These are phyloP conservation scores for Bipolaris zeicola DNA, from an alignment of 2,329 filamentous ascomycete species.

Conservation along the genomic window DNA sequence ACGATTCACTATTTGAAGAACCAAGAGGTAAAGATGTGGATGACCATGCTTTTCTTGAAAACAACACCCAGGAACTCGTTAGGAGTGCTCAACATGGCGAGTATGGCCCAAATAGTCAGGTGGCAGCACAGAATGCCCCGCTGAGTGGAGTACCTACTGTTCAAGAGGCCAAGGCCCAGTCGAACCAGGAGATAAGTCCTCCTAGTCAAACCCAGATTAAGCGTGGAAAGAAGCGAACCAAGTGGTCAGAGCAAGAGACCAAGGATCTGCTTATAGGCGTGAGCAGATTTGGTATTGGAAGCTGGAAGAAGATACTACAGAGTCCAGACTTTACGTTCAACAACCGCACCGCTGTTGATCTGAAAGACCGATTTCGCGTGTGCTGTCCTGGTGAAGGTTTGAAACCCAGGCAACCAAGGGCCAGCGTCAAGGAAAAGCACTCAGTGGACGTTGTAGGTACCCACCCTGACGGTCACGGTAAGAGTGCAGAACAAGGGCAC, in stretches of 20 bases:
- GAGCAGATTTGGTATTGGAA: slow-evolving; percentile 65
- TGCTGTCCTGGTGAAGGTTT: slow-evolving; percentile 54
- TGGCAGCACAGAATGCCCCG: neutral
- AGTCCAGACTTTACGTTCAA: slow-evolving; percentile 63
- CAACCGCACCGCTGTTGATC: slow-evolving; percentile 63
- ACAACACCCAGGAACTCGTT: neutral
- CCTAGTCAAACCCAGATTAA: slow-evolving; percentile 30
- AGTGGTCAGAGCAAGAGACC: slow-evolving; percentile 68
- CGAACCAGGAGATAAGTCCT: slow-evolving; percentile 6
- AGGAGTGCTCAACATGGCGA: slow-evolving; percentile 4
- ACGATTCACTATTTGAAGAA: slow-evolving; percentile 18
- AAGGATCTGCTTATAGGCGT: slow-evolving; percentile 63
- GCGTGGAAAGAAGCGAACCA: slow-evolving; percentile 60
- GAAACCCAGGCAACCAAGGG: slow-evolving; percentile 44
- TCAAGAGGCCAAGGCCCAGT: neutral
- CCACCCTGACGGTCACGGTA: neutral
- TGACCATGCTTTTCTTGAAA: slow-evolving; percentile 8
- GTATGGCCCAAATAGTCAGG: neutral
- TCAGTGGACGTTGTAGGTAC: neutral
- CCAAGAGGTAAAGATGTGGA: slow-evolving; percentile 18
- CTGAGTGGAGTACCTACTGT: neutral
- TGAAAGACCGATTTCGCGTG: slow-evolving; percentile 66
- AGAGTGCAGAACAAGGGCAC: neutral
- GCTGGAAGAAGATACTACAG: slow-evolving; percentile 67
- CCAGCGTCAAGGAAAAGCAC: slow-evolving; percentile 37